phyloP scores from a whole-genome alignment of 2,329 filamentous ascomycete genomes.

The Fusarium nelsonii region DNA sequence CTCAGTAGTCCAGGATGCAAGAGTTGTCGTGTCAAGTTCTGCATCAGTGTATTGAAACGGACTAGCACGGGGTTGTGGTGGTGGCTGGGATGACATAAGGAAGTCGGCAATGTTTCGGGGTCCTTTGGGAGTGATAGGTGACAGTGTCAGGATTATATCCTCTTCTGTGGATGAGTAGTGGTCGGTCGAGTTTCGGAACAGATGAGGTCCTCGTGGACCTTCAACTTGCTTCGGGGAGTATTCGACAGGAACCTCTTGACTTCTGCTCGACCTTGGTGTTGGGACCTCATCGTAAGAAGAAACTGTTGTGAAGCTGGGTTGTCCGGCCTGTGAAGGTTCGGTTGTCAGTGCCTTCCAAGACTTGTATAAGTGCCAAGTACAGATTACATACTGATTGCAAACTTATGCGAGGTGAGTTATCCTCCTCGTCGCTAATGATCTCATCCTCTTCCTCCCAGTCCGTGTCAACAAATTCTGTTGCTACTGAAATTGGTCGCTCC shows the following conservation, averaged over 20 bases:
- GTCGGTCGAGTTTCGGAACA: conserved; percentile 78
- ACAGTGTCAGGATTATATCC: conserved; percentile 73
- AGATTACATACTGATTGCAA: conserved; percentile 74
- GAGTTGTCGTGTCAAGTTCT: conserved; percentile 68
- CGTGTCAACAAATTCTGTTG: conserved; percentile 83
- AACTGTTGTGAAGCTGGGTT: conserved; percentile 85
- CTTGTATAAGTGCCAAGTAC: not conserved
- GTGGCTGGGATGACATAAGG: conserved; percentile 41
- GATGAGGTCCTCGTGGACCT: conserved; percentile 86
- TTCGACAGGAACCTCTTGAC: conserved; percentile 71
- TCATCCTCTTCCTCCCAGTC: conserved; percentile 79
- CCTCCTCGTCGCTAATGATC: conserved; percentile 69
- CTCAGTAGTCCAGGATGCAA: conserved; percentile 77
- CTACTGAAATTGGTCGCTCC: conserved; percentile 74
- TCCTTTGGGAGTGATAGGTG: conserved; percentile 77
- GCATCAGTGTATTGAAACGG: conserved; percentile 69
- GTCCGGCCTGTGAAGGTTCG: conserved; percentile 65
- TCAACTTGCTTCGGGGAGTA: conserved; percentile 75
- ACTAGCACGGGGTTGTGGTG: conserved; percentile 56
- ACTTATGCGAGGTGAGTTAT: conserved; percentile 75
- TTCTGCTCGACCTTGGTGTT: conserved; percentile 77
- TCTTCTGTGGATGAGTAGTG: conserved; percentile 54
- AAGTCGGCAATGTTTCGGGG: conserved; percentile 53
- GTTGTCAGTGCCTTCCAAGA: conserved; percentile 25
- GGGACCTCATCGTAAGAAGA: conserved; percentile 87